phyloP scores from a whole-genome alignment of 345 rosid species.

The Bruguiera parviflora region DNA sequence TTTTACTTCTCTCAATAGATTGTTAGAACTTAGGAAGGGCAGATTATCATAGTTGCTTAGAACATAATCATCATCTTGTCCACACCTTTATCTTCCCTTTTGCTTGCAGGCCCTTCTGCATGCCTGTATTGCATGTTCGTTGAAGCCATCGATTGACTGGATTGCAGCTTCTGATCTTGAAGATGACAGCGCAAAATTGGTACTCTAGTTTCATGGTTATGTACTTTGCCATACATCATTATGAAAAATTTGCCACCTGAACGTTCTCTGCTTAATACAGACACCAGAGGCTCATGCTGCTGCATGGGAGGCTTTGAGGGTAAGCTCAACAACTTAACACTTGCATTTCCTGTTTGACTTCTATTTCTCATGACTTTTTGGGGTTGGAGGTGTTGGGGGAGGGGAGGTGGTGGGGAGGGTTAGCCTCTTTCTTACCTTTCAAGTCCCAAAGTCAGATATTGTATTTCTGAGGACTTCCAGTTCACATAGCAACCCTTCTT shows the following conservation, averaged over 20 bases:
- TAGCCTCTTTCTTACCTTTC: background rate
- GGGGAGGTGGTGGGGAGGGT: too few relatives aligned
- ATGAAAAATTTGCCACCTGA: background rate
- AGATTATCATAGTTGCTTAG: slow-evolving; percentile 7
- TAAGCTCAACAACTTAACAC: background rate
- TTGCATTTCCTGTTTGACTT: background rate
- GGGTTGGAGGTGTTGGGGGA: too few relatives aligned
- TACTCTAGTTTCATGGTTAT: slow-evolving; percentile 17
- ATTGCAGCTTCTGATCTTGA: slow-evolving; percentile 40
- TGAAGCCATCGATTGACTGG: slow-evolving; percentile 37
- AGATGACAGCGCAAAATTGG: slow-evolving; percentile 29
- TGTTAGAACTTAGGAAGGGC: background rate
- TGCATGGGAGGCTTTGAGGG: slow-evolving; percentile 36
- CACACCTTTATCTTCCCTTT: background rate
- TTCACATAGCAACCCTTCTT: background rate
- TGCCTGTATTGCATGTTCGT: slow-evolving; percentile 32
- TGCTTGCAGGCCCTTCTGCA: slow-evolving; percentile 34
- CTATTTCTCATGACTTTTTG: background rate
- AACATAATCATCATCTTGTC: slow-evolving; percentile 1
- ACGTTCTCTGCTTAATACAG: slow-evolving; percentile 12
- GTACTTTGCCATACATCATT: background rate
- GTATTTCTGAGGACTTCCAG: background rate
- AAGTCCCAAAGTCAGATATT: background rate
- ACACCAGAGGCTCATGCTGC: slow-evolving; percentile 35
- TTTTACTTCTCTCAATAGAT: too few relatives aligned